Evolutionary conservation across 2,329 filamentous ascomycete genomes (phyloP).

Genomic region (Colletotrichum kahawae): DNA sequence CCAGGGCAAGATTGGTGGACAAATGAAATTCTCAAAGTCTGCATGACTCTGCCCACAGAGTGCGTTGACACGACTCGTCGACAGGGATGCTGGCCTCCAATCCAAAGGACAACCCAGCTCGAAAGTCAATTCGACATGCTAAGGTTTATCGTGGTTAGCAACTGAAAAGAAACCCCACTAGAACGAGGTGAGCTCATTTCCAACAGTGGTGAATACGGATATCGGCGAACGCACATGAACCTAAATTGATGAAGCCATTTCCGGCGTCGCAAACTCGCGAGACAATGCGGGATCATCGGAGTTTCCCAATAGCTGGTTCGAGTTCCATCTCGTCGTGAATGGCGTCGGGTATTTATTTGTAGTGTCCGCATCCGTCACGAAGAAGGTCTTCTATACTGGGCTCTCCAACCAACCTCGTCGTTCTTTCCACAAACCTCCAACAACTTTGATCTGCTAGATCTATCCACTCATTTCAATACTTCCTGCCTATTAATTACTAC

Average conservation of each 20-base stretch:
- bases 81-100: background rate
- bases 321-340: background rate
- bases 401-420: background rate
- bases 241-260: background rate
- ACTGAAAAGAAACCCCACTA: background rate
- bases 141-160: background rate
- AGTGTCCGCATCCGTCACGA: background rate
- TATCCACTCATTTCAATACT: background rate
- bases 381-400: rapidly evolving
- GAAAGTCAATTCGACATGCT: background rate
- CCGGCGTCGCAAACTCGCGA: background rate
- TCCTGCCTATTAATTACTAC: background rate
- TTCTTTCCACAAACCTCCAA: background rate
- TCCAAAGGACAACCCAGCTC: background rate
- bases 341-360: background rate
- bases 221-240: background rate
- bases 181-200: background rate
- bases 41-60: background rate
- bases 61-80: background rate
- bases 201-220: background rate
- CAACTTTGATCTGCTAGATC: background rate
- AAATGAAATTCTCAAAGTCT: background rate
- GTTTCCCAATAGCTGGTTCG: background rate
- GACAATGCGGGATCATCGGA: background rate
- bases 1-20: background rate